These are phyloP conservation scores for Lactarius quietus DNA, from an alignment of 768 basidiomycete genomes.

Conservation along the genomic window DNA sequence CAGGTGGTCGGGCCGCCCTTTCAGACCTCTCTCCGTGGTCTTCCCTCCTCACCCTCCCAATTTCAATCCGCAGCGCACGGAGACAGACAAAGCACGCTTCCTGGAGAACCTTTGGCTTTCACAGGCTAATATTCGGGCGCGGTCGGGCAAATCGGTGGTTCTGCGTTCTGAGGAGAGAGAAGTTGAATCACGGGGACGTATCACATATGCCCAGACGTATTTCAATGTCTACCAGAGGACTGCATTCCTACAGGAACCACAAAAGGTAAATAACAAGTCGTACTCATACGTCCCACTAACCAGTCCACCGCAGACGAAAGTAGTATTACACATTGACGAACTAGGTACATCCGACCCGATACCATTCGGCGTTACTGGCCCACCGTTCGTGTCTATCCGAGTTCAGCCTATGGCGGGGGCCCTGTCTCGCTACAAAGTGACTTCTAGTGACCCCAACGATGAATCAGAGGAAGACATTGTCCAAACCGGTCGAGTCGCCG, in stretches of 20 bases:
- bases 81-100: conserved; percentile 74
- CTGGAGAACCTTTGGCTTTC: conserved; percentile 86
- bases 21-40: conserved; percentile 75
- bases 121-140: conserved; percentile 77
- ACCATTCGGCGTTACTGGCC: conserved; percentile 62
- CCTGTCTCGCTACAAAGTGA: conserved; percentile 73
- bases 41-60: conserved; percentile 66
- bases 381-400: conserved; percentile 77
- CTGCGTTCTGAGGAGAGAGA: conserved; percentile 69
- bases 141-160: conserved; percentile 68
- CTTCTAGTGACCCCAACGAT: conserved; percentile 68
- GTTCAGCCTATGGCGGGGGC: conserved; percentile 83
- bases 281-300: neutral
- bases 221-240: conserved; percentile 86
- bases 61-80: conserved; percentile 60
- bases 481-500: conserved; percentile 67
- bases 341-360: conserved; percentile 71
- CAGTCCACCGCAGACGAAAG: conserved; percentile 61
- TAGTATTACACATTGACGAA: conserved; percentile 83
- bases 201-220: conserved; percentile 73
- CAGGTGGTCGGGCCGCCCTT: conserved; percentile 83
- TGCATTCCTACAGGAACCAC: conserved; percentile 70
- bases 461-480: conserved; percentile 81
- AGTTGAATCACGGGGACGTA: conserved; percentile 64
- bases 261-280: conserved; percentile 56